Evolutionary conservation across 2,329 filamentous ascomycete species (phyloP).

Genomic region (Simplicillium sp.): DNA sequence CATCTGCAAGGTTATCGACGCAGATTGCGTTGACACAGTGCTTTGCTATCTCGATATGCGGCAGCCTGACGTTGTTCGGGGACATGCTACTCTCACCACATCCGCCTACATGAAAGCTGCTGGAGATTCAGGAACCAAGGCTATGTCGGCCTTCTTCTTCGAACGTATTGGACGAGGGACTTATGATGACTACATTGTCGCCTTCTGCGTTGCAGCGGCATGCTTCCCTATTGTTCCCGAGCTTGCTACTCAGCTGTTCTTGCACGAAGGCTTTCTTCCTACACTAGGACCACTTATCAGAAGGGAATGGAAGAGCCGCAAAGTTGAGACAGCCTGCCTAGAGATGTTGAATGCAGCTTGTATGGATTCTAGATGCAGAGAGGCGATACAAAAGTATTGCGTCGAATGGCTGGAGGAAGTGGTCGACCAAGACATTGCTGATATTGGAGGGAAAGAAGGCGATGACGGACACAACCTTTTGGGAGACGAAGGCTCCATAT

Average conservation of each 20-base stretch:
- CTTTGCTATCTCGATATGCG: slow-evolving; percentile 81
- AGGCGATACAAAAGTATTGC: slow-evolving; percentile 78
- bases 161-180: slow-evolving; percentile 62
- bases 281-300: slow-evolving; percentile 69
- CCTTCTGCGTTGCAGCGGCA: slow-evolving; percentile 84
- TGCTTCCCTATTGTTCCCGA: slow-evolving; percentile 80
- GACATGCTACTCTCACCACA: slow-evolving; percentile 71
- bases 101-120: slow-evolving; percentile 77
- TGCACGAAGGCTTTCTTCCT: slow-evolving; percentile 78
- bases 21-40: slow-evolving; percentile 73
- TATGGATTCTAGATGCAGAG: slow-evolving; percentile 72
- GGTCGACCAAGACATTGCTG: slow-evolving; percentile 60
- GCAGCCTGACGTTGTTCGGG: slow-evolving; percentile 61
- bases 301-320: slow-evolving; percentile 72
- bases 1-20: slow-evolving; percentile 56
- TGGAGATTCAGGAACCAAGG: slow-evolving; percentile 58
- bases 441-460: slow-evolving; percentile 33
- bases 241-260: slow-evolving; percentile 67
- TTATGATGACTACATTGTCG: slow-evolving; percentile 80
- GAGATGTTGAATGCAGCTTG: slow-evolving; percentile 89
- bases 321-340: slow-evolving; percentile 77
- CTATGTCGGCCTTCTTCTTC: slow-evolving; percentile 67
- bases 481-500: slow-evolving; percentile 48
- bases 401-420: slow-evolving; percentile 80
- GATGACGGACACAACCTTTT: slow-evolving; percentile 47